A percentile compares a stretch with the other conserved stretches of the same genome.
Evolutionary conservation across 129 eudicot genomes (phyloP).

Genomic region (Flaveria brownii): DNA sequence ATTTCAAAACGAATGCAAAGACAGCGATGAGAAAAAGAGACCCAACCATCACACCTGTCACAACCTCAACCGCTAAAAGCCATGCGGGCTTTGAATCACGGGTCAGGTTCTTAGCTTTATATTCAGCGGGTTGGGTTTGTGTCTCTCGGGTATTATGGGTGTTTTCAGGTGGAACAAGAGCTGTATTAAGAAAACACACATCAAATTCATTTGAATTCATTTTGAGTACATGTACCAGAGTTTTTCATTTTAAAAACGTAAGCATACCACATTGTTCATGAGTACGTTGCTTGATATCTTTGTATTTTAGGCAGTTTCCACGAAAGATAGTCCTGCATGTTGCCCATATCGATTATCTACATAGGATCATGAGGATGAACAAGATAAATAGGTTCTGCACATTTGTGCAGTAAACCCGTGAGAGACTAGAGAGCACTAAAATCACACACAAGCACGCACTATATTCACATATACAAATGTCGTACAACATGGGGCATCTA

Average conservation of each 20-base stretch:
- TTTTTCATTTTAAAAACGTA: neutral
- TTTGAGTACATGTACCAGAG: neutral
- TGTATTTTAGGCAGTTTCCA: conserved; percentile 80
- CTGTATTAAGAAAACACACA: conserved; percentile 35
- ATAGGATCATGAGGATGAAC: too few relatives aligned
- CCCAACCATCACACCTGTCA: conserved; percentile 66
- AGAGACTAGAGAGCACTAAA: too few relatives aligned
- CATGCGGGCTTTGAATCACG: conserved; percentile 55
- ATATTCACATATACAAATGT: too few relatives aligned
- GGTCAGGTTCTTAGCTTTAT: conserved; percentile 31
- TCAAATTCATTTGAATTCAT: neutral
- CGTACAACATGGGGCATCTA: too few relatives aligned
- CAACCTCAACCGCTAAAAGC: conserved; percentile 67
- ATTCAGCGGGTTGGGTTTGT: conserved; percentile 46
- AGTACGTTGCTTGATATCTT: conserved; percentile 69
- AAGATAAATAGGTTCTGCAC: too few relatives aligned
- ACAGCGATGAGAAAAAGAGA: conserved; percentile 49
- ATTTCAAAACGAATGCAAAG: conserved; percentile 42
- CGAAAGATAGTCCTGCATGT: conserved; percentile 66
- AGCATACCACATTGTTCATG: conserved; percentile 71
- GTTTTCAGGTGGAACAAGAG: conserved; percentile 42
- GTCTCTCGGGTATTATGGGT: conserved; percentile 39
- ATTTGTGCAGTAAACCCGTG: too few relatives aligned
- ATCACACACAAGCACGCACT: too few relatives aligned
- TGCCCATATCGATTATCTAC: too few relatives aligned